Evolutionary conservation across 768 basidiomycete genomes (phyloP).

Genomic region (Suillus lakei): DNA sequence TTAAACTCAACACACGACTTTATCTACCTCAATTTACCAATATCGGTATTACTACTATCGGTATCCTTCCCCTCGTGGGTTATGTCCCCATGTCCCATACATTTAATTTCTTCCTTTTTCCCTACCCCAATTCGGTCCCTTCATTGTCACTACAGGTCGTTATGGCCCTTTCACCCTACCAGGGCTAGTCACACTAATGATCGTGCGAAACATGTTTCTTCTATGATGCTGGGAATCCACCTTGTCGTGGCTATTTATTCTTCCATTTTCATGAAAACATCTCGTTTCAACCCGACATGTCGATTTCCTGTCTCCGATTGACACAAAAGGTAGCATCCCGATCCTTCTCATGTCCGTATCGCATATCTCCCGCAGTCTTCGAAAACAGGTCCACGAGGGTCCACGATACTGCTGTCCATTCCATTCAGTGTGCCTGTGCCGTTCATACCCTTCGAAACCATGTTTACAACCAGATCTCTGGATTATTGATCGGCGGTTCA

Average conservation of each 20-base stretch:
- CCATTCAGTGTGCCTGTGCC: conserved; percentile 13
- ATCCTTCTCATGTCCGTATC: conserved; percentile 21
- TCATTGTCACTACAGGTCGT: background rate
- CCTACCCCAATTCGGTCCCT: too few species aligned
- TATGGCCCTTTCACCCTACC: background rate
- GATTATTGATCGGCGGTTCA: background rate
- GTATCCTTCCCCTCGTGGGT: conserved; percentile 9
- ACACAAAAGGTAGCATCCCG: conserved; percentile 15
- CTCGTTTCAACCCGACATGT: conserved; percentile 12
- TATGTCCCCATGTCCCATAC: conserved; percentile 20
- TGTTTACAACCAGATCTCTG: conserved; percentile 9
- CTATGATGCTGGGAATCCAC: conserved; percentile 24
- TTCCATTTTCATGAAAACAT: conserved; percentile 12
- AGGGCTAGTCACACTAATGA: conserved; percentile 3
- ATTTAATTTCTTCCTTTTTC: background rate
- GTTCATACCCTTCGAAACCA: conserved; percentile 4
- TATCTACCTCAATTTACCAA: too few species aligned
- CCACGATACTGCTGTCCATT: background rate
- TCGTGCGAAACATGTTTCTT: conserved; percentile 23
- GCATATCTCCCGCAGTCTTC: conserved; percentile 22
- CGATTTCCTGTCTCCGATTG: conserved; percentile 17
- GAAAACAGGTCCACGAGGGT: background rate
- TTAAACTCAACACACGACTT: too few species aligned
- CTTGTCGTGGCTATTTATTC: conserved; percentile 13
- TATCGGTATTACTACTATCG: too few species aligned